phyloP scores from a whole-genome alignment of 2,329 filamentous ascomycete species.

The Phialemonium atrogriseum region DNA sequence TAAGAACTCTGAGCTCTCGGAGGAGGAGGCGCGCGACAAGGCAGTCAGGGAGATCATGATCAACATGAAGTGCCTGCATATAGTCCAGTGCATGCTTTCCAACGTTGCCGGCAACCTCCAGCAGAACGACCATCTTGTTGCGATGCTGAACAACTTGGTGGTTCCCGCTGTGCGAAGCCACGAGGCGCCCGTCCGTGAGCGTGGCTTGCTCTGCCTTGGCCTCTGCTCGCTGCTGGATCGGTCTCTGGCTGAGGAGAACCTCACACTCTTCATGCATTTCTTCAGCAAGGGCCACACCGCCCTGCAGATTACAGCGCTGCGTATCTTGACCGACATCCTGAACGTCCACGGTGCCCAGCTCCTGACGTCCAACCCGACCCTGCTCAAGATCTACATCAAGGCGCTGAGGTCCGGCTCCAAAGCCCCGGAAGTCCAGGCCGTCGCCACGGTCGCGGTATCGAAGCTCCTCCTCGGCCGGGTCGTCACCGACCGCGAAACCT shows the following conservation, averaged over 20 bases:
- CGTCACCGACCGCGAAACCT: constrained; percentile 60
- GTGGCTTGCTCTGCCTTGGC: constrained; percentile 81
- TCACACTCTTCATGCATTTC: constrained; percentile 90
- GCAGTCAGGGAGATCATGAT: constrained; percentile 87
- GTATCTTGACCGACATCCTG: constrained; percentile 88
- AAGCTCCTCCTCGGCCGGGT: constrained; percentile 80
- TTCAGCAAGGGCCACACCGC: constrained; percentile 87
- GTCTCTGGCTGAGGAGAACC: constrained; percentile 84
- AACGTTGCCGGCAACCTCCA: constrained; percentile 85
- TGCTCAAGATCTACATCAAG: constrained; percentile 80
- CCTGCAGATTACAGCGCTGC: constrained; percentile 80
- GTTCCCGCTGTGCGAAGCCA: constrained; percentile 91
- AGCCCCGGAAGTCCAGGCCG: constrained; percentile 67
- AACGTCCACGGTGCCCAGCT: constrained; percentile 81
- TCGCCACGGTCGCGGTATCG: constrained; percentile 70
- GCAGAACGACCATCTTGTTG: constrained; percentile 82
- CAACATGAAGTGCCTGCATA: constrained; percentile 97
- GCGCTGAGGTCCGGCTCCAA: constrained; percentile 66
- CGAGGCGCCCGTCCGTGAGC: constrained; percentile 84
- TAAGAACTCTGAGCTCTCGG: constrained; percentile 35
- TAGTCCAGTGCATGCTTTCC: constrained; percentile 94
- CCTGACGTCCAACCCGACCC: constrained; percentile 54
- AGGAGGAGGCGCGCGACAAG: constrained; percentile 63
- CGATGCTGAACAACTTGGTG: constrained; percentile 96
- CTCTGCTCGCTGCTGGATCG: constrained; percentile 87